phyloP scores from a whole-genome alignment of 2,329 filamentous ascomycete species.

The Aspergillus sp. region DNA sequence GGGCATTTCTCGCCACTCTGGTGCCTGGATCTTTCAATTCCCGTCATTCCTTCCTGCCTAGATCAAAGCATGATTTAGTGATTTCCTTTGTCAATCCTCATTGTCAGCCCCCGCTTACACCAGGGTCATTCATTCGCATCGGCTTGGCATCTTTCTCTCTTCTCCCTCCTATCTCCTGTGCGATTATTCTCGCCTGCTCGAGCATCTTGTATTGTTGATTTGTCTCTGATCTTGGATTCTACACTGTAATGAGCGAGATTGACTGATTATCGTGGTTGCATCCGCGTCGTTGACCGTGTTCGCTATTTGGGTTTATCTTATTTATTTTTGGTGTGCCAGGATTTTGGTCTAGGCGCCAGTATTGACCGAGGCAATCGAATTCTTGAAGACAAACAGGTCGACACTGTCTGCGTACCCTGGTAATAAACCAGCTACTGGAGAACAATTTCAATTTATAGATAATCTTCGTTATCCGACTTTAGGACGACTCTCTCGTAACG shows the following conservation, averaged over 20 bases:
- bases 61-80: constrained; percentile 17
- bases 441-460: too few relatives aligned
- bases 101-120: constrained; percentile 11
- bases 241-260: constrained; percentile 20
- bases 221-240: constrained; percentile 4
- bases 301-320: constrained; percentile 8
- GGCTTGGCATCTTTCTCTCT: constrained; percentile 11
- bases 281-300: constrained; percentile 6
- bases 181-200: constrained; percentile 4
- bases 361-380: constrained; percentile 10
- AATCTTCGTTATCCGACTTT: too few relatives aligned
- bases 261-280: constrained; percentile 11
- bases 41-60: constrained; percentile 16
- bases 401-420: neutral
- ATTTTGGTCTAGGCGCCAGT: constrained; percentile 11
- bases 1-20: constrained; percentile 13
- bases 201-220: constrained; percentile 10
- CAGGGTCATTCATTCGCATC: constrained; percentile 17
- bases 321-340: constrained; percentile 1
- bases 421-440: too few relatives aligned
- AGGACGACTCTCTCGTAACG: too few relatives aligned
- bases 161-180: constrained; percentile 9
- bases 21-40: constrained; percentile 9
- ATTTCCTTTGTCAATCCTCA: constrained; percentile 24
- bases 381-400: constrained; percentile 1